Percentiles rank a stretch among this genome's conserved stretches.
These are phyloP conservation scores for Moricandia arvensis DNA, from an alignment of 345 rosid genomes.

Conservation along the genomic window DNA sequence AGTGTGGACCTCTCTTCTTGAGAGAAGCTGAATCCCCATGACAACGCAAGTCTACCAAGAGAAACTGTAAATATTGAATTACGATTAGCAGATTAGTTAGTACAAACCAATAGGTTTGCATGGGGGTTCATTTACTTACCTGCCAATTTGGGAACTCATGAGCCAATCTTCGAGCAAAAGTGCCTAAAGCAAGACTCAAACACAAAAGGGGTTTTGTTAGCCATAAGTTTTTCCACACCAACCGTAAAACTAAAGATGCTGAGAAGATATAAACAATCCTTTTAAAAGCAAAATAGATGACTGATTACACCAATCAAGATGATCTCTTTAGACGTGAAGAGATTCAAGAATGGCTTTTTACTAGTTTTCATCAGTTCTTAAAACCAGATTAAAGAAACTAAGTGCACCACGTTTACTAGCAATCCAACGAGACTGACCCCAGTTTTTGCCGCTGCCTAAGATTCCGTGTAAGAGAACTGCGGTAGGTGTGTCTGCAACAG, in stretches of 20 bases:
- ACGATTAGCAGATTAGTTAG: slow-evolving; percentile 6
- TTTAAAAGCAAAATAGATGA: neutral
- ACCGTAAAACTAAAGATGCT: too few species aligned
- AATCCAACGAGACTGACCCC: slow-evolving; percentile 55
- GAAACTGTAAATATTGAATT: slow-evolving; percentile 53
- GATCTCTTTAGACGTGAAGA: too few species aligned
- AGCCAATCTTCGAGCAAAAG: slow-evolving; percentile 80
- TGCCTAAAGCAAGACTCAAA: slow-evolving; percentile 46
- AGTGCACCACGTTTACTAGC: neutral
- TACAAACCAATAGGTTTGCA: neutral
- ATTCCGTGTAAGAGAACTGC: slow-evolving; percentile 95
- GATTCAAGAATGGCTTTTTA: neutral
- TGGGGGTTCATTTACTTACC: too few species aligned
- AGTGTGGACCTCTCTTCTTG: slow-evolving; percentile 68
- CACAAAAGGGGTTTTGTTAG: neutral
- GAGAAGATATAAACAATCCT: neutral
- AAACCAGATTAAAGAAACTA: neutral
- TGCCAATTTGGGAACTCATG: slow-evolving; percentile 93
- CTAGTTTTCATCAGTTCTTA: neutral
- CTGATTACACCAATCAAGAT: neutral
- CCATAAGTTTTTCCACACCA: too few species aligned
- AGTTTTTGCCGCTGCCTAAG: slow-evolving; percentile 84
- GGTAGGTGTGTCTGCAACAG: slow-evolving; percentile 78
- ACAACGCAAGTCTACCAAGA: slow-evolving; percentile 86
- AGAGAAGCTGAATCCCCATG: slow-evolving; percentile 90